These are phyloP conservation scores for Trichosporon sp. DNA, from an alignment of 1,284 basidiomycete genomes.

Conservation along the genomic window DNA sequence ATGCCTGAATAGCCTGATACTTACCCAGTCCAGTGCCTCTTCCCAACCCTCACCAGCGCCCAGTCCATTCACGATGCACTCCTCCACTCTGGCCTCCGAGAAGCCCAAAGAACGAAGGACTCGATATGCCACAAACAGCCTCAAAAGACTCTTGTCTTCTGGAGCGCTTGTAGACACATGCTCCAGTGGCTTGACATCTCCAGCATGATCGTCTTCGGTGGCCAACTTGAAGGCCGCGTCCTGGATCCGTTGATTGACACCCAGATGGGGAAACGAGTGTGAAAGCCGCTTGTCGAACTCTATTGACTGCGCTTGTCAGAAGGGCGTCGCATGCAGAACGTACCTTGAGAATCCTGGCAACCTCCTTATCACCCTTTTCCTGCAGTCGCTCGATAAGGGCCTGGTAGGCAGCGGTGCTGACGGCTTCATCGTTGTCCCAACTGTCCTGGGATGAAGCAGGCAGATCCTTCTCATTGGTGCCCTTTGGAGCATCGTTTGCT, in stretches of 20 bases:
- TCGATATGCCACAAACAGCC: slow-evolving; percentile 74
- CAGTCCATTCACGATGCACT: slow-evolving; percentile 50
- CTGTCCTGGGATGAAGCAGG: slow-evolving; percentile 8
- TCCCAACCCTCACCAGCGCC: slow-evolving; percentile 66
- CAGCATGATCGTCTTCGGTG: slow-evolving; percentile 39
- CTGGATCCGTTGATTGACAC: slow-evolving; percentile 60
- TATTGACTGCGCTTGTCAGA: slow-evolving; percentile 58
- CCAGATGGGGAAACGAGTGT: slow-evolving; percentile 61
- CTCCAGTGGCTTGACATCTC: not conserved
- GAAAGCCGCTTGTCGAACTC: slow-evolving; percentile 78
- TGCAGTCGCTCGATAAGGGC: slow-evolving; percentile 72
- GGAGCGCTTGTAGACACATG: not conserved
- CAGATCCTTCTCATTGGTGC: slow-evolving; percentile 34
- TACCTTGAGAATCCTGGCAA: slow-evolving; percentile 63
- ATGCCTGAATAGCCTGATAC: slow-evolving; percentile 29
- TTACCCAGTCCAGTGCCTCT: slow-evolving; percentile 87
- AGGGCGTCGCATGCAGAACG: not conserved
- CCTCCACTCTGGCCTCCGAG: slow-evolving; percentile 55
- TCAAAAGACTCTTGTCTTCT: slow-evolving; percentile 68
- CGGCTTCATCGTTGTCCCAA: slow-evolving; percentile 35
- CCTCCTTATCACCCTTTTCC: slow-evolving; percentile 85
- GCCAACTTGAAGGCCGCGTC: slow-evolving; percentile 57
- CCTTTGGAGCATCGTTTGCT: no score
- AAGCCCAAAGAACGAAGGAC: slow-evolving; percentile 82
- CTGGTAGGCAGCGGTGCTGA: slow-evolving; percentile 31